phyloP scores from a whole-genome alignment of 23 red algal species.

The Chondrus crispus region DNA sequence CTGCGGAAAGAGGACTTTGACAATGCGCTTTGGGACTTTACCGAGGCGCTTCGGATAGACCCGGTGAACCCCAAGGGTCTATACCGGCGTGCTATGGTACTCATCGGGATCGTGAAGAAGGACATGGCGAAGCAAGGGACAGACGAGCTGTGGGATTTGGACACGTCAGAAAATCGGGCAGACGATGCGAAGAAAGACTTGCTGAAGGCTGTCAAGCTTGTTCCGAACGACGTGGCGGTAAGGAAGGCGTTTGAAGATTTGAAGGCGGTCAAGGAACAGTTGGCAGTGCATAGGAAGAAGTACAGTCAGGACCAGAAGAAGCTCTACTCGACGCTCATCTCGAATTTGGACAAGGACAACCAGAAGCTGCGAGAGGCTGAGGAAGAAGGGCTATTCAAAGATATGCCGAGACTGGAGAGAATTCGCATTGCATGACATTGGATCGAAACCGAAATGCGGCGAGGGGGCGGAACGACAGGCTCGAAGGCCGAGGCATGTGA shows the following conservation, averaged over 20 bases:
- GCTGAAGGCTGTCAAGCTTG: conserved; percentile 23
- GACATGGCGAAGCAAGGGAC: conserved; percentile 73
- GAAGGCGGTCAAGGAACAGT: conserved; percentile 15
- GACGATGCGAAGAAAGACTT: conserved; percentile 44
- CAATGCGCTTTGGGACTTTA: conserved; percentile 91
- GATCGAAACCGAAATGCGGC: too few species aligned
- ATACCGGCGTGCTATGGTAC: conserved; percentile 52
- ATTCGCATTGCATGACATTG: conserved; percentile 51
- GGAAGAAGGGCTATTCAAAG: conserved; percentile 10
- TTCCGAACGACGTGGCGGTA: conserved; percentile 15
- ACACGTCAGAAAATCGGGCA: conserved; percentile 35
- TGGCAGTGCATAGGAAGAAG: conserved; percentile 39
- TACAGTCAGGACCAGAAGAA: conserved; percentile 53
- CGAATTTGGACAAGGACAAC: conserved; percentile 70
- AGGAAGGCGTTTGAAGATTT: conserved; percentile 46
- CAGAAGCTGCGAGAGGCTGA: conserved; percentile 16
- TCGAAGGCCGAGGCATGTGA: too few species aligned
- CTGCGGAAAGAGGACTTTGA: conserved; percentile 49
- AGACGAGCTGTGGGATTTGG: conserved; percentile 82
- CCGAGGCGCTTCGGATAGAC: conserved; percentile 84
- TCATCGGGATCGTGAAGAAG: conserved; percentile 27
- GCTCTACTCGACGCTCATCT: conserved; percentile 54
- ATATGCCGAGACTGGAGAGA: conserved; percentile 53
- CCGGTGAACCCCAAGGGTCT: conserved; percentile 59
- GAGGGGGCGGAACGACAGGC: too few species aligned